A percentile compares a stretch with the other conserved stretches of the same genome.
These are phyloP conservation scores for Colletotrichum tropicicola DNA, from an alignment of 2,329 filamentous ascomycete species.

Conservation along the genomic window DNA sequence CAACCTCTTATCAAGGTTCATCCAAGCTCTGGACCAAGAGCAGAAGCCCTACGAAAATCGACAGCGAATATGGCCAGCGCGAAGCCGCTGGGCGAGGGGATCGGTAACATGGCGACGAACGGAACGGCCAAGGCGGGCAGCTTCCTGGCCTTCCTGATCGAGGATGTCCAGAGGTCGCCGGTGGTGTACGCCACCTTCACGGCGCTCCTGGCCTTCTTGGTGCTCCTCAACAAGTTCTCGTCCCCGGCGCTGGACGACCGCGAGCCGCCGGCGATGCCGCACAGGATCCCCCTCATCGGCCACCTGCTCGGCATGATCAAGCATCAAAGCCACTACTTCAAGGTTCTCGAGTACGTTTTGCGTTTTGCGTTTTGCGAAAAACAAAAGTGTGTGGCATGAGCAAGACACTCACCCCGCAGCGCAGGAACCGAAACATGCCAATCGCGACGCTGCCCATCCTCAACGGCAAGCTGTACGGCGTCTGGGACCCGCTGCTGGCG, in stretches of 20 bases:
- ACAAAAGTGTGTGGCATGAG: too few species aligned
- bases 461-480: slow-evolving; percentile 52
- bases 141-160: slow-evolving; percentile 1
- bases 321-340: slow-evolving; percentile 46
- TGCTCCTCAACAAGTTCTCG: background rate
- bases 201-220: background rate
- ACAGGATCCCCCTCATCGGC: slow-evolving; percentile 54
- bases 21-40: too few species aligned
- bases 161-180: background rate
- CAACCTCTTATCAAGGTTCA: too few species aligned
- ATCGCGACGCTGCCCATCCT: slow-evolving; percentile 56
- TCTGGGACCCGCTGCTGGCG: slow-evolving; percentile 49
- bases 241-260: slow-evolving; percentile 36
- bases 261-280: slow-evolving; percentile 52
- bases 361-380: too few species aligned
- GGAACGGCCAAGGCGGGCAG: background rate
- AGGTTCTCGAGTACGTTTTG: slow-evolving; percentile 45
- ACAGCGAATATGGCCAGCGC: background rate
- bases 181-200: background rate
- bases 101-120: background rate
- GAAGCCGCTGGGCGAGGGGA: background rate
- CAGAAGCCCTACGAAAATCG: too few species aligned
- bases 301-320: slow-evolving; percentile 54
- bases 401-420: background rate
- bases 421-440: slow-evolving; percentile 36